Conservation (phyloP, 2,329 filamentous ascomycete genomes). For the Dothidotthia symphoricarpi region DNA sequence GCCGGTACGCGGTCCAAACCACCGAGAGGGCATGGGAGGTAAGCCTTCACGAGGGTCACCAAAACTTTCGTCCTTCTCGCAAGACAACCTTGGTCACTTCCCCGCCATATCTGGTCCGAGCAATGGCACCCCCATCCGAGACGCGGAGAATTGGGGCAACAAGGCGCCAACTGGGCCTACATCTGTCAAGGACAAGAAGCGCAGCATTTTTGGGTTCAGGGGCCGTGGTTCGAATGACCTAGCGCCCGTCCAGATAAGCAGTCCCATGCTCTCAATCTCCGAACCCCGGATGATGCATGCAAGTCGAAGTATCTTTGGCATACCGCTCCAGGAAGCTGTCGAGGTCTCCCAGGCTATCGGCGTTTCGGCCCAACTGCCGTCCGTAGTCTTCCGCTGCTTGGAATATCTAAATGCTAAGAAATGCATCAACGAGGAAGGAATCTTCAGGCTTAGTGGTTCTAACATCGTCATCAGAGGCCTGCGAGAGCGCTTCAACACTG, state of each 20-base stretch:
- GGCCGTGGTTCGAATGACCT: conserved; percentile 67
- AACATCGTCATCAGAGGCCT: conserved; percentile 90
- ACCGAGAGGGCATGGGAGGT: conserved; percentile 23
- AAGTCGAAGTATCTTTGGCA: conserved; percentile 72
- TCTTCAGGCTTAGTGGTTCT: conserved; percentile 95
- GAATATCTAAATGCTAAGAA: conserved; percentile 85
- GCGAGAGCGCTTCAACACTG: conserved; percentile 87
- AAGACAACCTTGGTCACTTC: conserved; percentile 33
- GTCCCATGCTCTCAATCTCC: conserved; percentile 15
- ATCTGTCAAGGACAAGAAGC: conserved; percentile 78
- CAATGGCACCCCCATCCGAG: conserved; percentile 79
- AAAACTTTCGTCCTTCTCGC: conserved; percentile 37
- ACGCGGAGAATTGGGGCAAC: conserved; percentile 82
- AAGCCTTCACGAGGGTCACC: conserved; percentile 29
- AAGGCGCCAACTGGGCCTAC: conserved; percentile 53
- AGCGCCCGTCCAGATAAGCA: conserved; percentile 37
- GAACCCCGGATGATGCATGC: conserved; percentile 37
- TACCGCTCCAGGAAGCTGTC: conserved; percentile 81
- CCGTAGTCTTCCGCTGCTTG: conserved; percentile 92
- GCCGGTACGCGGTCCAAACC: conserved; percentile 50
- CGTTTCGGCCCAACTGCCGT: conserved; percentile 73
- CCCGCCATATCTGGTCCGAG: conserved; percentile 75
- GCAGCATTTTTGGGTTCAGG: conserved; percentile 64
- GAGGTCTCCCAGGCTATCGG: conserved; percentile 73
- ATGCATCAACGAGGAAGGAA: conserved; percentile 83